These are phyloP conservation scores for Spizellomyces punctatus DNA, from an alignment of 192 early-diverging fungal species.

Conservation along the genomic window DNA sequence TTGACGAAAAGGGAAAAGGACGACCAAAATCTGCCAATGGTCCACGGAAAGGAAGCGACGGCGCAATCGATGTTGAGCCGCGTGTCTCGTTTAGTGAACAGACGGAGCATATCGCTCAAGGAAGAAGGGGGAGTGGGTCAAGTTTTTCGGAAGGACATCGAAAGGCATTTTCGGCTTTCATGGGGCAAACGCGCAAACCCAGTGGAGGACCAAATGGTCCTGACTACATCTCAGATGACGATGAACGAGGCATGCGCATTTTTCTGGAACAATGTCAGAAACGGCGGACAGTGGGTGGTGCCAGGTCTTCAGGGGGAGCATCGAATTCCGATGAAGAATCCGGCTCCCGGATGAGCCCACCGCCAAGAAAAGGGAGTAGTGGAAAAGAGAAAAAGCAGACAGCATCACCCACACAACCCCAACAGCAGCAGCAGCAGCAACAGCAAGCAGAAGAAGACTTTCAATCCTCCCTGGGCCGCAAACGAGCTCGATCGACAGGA, in stretches of 20 bases:
- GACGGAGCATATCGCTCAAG: neutral
- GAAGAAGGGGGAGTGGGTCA: neutral
- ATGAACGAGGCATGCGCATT: slow-evolving; percentile 21
- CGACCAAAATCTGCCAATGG: slow-evolving; percentile 2
- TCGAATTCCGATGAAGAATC: slow-evolving; percentile 11
- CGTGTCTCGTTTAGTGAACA: slow-evolving; percentile 21
- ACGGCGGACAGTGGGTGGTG: neutral
- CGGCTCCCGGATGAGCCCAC: no score
- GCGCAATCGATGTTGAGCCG: slow-evolving; percentile 9
- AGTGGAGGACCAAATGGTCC: neutral
- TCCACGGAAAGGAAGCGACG: slow-evolving; percentile 17
- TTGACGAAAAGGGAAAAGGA: neutral
- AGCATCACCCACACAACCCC: neutral
- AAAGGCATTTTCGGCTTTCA: slow-evolving; percentile 23
- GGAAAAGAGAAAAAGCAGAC: neutral
- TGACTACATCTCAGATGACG: neutral
- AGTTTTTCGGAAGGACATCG: slow-evolving; percentile 14
- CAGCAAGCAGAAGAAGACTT: neutral
- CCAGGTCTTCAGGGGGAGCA: neutral
- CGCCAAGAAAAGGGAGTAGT: neutral
- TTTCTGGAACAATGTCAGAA: slow-evolving; percentile 27
- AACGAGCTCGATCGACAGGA: slow-evolving; percentile 7
- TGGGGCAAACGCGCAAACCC: slow-evolving; percentile 26
- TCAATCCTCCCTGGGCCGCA: neutral
- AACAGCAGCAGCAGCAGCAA: neutral